Base-by-base conservation (phyloP, 2,329 filamentous ascomycete genomes). In the Aureobasidium uvarum region DNA sequence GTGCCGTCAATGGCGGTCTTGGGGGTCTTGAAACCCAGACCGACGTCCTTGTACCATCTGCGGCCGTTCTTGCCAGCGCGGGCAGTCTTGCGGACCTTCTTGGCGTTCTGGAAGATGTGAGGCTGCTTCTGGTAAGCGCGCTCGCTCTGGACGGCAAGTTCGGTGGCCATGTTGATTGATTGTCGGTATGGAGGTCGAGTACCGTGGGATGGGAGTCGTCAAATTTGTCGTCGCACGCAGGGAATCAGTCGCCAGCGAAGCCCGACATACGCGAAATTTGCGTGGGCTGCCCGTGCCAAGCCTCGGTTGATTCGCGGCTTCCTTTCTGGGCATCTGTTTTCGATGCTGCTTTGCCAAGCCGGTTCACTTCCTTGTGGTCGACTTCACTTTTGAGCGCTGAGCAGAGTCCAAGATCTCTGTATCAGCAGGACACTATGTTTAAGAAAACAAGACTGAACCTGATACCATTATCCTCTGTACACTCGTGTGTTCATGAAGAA, bases 121-220 rank as follows among this genome's bases (percentile, higher is more conserved):
- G 95, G 95, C 88, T 99, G 94, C 90, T 99, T 99, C 85, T 98
- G 95, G 91, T 91, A 99, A 87, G 95, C 95, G 86, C 95, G 94
- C 90, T 99, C 95, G 81, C 92, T 96, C 89, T 99, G 95, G 84
- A 99, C 95, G 82, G 92, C 96, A 85, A 97, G 87, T 87, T 96
- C 92, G 87, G 92, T 96, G 81, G 92, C 92, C 92, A 96, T 96
- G 82, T 80, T 87, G 85, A 83, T 83, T 50, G 62, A 54, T 56
- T 62, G 45, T 39, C 66, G 66, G 25, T 48, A 48, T 59, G 39
- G 64, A 43, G 50, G 55, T 67, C 64, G 64, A 51, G 38, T 38
- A 62, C 64, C 48, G 54, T 45, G 36, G 58, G 45, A 38, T 46
- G 58, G 56, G 38, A 38, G 63, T 59, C 45, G 63, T 65, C 63